phyloP scores from a whole-genome alignment of 2,329 filamentous ascomycete species.

The Zelopaecilomyces penicillatus region DNA sequence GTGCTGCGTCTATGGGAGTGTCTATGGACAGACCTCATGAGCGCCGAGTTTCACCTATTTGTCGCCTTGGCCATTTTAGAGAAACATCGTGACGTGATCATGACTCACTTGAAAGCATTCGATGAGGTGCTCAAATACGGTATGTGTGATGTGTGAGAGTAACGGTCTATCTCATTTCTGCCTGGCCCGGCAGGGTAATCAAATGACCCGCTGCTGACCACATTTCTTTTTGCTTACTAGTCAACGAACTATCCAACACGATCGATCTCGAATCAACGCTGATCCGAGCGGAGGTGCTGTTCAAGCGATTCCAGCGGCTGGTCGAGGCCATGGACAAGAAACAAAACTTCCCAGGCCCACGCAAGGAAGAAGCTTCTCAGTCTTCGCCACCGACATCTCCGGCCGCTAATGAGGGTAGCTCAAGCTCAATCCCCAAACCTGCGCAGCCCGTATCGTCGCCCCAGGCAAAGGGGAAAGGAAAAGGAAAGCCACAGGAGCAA shows the following conservation, averaged over 20 bases:
- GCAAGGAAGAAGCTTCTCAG: constrained; percentile 8
- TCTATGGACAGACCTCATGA: constrained; percentile 88
- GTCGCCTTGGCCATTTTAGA: constrained; percentile 89
- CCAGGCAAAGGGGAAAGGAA: constrained; percentile 10
- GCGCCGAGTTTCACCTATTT: constrained; percentile 88
- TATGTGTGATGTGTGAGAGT: constrained; percentile 34
- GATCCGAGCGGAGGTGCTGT: constrained; percentile 80
- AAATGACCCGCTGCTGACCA: too few relatives aligned
- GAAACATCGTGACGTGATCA: constrained; percentile 92
- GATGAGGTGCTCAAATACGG: constrained; percentile 96
- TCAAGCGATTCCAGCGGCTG: constrained; percentile 76
- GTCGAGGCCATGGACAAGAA: constrained; percentile 92
- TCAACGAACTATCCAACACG: constrained; percentile 89
- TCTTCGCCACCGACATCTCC: constrained; percentile 7
- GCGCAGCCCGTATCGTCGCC: constrained; percentile 5
- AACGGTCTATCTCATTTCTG: background rate
- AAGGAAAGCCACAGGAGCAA: constrained; percentile 1
- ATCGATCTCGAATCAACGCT: constrained; percentile 86
- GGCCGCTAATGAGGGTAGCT: background rate
- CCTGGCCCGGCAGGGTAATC: too few relatives aligned
- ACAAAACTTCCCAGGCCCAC: constrained; percentile 63
- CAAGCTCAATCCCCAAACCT: background rate
- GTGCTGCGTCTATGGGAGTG: constrained; percentile 84
- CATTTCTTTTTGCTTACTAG: constrained; percentile 31
- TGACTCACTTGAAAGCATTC: constrained; percentile 87